Base-by-base conservation (phyloP, 2,329 filamentous ascomycete species). In the Phaeosphaeria sp. region DNA sequence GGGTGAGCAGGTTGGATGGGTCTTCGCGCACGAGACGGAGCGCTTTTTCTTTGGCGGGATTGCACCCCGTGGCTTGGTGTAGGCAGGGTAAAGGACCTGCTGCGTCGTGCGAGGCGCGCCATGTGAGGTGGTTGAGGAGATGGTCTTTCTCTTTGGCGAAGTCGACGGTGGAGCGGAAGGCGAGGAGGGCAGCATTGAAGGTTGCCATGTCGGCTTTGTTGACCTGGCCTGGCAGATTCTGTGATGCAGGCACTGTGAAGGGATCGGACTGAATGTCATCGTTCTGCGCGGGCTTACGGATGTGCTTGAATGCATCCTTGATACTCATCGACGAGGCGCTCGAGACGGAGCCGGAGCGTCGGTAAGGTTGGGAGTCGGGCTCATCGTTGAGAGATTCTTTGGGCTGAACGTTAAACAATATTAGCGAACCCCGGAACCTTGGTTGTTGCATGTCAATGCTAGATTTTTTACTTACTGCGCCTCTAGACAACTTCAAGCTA, bases 11-110 rank as follows among this genome's bases (percentile, higher is more conserved):
- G 18, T 42, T 27, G 5, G 59, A 49, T 7, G 54, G 18, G 21
- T 69, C 52, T 10, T 64, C 55, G 18, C 48, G 59, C 17, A 48
- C 51, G 2, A 67, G 55, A 4, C 62, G 66, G 1, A 74, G 55
- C 1, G 67, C 43, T 10, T 65, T 44, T 44, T 76, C 72, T 46
- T 64, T 63, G 50, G 70, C 73, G 0, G 56, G 1, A 9, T 59
- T 68, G 58, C 73, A 76, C 17, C 73, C 72, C 10, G 66, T 73
- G 6, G 63, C 67, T 44, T 60, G 59, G 30, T 66, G 57, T 2
- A 76, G 58, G 46, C 72, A 76, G 2, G 68, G 67, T 2, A 69
- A 54, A 0, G 62, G 58, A 1, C 48, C 55, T 1, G 43, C 47
- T 7, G 50, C 43, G 10, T 57, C 33, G 46, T 64, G 62, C 3